Conservation (phyloP, 345 rosid species). For the Sonneratia alba region DNA sequence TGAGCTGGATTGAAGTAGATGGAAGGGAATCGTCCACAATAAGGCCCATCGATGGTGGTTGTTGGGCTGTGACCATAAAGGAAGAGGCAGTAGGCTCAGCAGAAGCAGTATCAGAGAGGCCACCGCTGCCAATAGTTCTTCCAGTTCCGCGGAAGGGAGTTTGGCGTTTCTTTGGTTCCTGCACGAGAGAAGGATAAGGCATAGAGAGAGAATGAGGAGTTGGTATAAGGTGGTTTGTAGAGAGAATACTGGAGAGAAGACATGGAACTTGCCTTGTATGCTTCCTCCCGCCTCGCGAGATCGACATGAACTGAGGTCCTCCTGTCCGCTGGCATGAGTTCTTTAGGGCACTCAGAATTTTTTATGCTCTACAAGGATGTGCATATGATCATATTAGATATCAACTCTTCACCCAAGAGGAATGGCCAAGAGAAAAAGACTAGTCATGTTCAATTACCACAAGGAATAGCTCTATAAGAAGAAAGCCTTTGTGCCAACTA, state of each 20-base stretch:
- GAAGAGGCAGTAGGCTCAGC: too few species aligned
- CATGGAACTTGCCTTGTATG: constrained; percentile 33
- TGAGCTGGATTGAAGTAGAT: constrained; percentile 67
- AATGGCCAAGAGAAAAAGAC: background rate
- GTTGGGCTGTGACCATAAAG: constrained; percentile 20
- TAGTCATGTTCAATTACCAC: background rate
- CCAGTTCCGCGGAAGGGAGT: constrained; percentile 40
- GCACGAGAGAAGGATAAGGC: background rate
- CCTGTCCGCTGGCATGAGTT: constrained; percentile 61
- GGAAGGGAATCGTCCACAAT: constrained; percentile 52
- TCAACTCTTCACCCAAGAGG: background rate
- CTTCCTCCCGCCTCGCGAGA: constrained; percentile 63
- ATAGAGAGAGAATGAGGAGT: background rate
- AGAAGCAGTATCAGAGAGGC: constrained; percentile 7
- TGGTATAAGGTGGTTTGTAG: background rate
- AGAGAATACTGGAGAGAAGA: background rate
- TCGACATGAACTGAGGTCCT: constrained; percentile 59
- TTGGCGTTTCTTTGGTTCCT: constrained; percentile 46
- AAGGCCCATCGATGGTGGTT: constrained; percentile 44
- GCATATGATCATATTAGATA: background rate
- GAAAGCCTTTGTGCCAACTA: background rate
- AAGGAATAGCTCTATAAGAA: too few species aligned
- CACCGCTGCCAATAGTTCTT: constrained; percentile 48
- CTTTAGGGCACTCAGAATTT: constrained; percentile 68
- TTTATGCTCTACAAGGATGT: constrained; percentile 54